Evolutionary conservation across 305 asterid genomes (phyloP), one percentile per base, ranked within the genome.

Genomic region (Rubia balearica): DNA sequence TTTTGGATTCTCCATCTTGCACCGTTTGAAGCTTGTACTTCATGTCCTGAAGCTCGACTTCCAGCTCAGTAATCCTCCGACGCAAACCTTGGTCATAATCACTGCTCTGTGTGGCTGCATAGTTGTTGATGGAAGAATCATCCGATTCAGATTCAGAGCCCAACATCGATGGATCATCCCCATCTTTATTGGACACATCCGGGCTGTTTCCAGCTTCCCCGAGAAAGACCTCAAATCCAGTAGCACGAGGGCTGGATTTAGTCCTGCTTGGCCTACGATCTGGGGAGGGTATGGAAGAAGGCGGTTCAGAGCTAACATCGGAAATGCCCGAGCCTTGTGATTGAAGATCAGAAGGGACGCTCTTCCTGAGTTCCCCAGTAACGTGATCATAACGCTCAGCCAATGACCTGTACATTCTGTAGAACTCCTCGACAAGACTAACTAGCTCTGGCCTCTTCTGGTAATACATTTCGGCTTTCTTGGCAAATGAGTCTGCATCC

Each of bases 401-500:
- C 79, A 94, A 77, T 6, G 95, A 84, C 12, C 99, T 84, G 63
- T 94, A 85, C 84, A 87, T 88, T 63, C 92, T 85, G 73, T 89
- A 86, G 72, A 94, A 87, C 68, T 89, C 97, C 84, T 94, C 99
- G 8, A 94, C 98, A 1, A 91, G 96, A 59, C 65, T 63, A 71
- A 91, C 67, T 70, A 94, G 69, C 75, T 89, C 98, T 0, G 99
- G 99, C 81, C 99, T 83, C 85, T 83, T 94, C 86, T 79, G 85
- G 83, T 83, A 94, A 81, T 91, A 94, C 82, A 91, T 73, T 79
- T 91, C 96, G 0, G 92, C 99, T 82, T 84, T 91, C 75, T 87
- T 94, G 17, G 96, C 91, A 67, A 94, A 91, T 38, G 99, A 88
- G 79, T 94, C 99, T 0, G 91, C 97, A 60, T 94, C 98, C 75